Base-by-base conservation (phyloP, 192 early-diverging fungal species). In the Phycomyces nitens region DNA sequence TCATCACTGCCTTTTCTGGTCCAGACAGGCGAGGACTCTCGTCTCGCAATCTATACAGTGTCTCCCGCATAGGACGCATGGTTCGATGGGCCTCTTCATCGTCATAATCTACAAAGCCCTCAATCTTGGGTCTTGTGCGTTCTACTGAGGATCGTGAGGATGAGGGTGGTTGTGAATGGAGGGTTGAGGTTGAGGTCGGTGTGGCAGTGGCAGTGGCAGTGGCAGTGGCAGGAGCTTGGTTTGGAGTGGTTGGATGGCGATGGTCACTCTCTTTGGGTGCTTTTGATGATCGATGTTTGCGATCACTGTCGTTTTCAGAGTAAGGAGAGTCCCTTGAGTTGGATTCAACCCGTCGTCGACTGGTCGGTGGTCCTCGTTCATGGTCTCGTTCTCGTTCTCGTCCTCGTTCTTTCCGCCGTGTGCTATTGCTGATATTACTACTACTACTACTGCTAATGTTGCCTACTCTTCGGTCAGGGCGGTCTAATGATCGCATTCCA, bases 11-110 rank as follows among this genome's bases (percentile, higher is more conserved):
- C 50, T 78, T 80, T 26, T 73, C 65, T 26, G 55, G 61, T 0
- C 75, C 75, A 7, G 63, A 57, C 9, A 74, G 49, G 23, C 69
- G 60, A 1, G 29, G 52, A 2, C 82, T 64, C n/a, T 80, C 72
- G 15, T 84, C 74, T 21, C 68, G 54, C 29, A 94, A 60, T 43
- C 77, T 69, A 47, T 80, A 71, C 34, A 94, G 63, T 21, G 82
- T 73, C 15, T 77, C 66, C 47, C 81, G 82, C 27, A 94, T 86
- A 1, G 89, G 85, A 22, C 83, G 74, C 79, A 93, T 81, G 40
- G 82, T 53, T 47, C 78, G 80, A 67, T 86, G 92, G 71, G 89
- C 88, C 7, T 82, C 76, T 58, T 77, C 73, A 52, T 83, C 85
- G 63, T 84, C 83, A 74, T 81, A 81, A 3, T 75, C 77, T 27